A percentile compares a stretch with the other conserved stretches of the same genome.
Evolutionary conservation across 192 early-diverging fungal species (phyloP).

Genomic region (Coemansia sp.): DNA sequence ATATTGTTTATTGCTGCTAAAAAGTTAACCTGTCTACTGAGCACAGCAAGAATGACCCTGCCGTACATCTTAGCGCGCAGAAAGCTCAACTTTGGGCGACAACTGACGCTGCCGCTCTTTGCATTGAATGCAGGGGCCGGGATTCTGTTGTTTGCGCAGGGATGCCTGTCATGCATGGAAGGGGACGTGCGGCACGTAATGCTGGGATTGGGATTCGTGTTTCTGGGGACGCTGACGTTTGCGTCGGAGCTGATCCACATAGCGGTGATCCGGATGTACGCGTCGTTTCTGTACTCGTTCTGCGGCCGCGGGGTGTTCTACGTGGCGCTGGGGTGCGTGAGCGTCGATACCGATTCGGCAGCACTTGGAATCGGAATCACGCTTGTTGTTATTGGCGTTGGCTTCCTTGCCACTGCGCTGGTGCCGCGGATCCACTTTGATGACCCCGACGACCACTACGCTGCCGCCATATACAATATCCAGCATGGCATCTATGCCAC

Average conservation of each 20-base stretch:
- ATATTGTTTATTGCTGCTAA: slow-evolving; percentile 1
- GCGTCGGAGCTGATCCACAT: slow-evolving; percentile 35
- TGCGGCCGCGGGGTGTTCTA: slow-evolving; percentile 47
- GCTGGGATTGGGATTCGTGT: slow-evolving; percentile 35
- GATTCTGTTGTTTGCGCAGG: slow-evolving; percentile 33
- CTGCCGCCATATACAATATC: slow-evolving; percentile 26
- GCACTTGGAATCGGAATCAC: slow-evolving; percentile 34
- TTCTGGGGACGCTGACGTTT: slow-evolving; percentile 18
- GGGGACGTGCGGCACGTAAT: slow-evolving; percentile 47
- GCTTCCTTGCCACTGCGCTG: slow-evolving; percentile 22
- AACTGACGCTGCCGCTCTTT: slow-evolving; percentile 23
- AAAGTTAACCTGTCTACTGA: neutral
- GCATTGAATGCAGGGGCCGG: slow-evolving; percentile 22
- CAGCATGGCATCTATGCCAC: slow-evolving; percentile 25
- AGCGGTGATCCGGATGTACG: slow-evolving; percentile 41
- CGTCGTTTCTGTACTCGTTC: slow-evolving; percentile 43
- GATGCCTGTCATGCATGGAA: slow-evolving; percentile 27
- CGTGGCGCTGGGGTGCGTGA: slow-evolving; percentile 29
- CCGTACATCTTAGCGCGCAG: slow-evolving; percentile 48
- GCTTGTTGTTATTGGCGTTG: slow-evolving; percentile 11
- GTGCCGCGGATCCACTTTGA: slow-evolving; percentile 20
- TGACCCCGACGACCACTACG: slow-evolving; percentile 45
- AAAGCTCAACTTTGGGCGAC: slow-evolving; percentile 21
- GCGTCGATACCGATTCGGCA: slow-evolving; percentile 14
- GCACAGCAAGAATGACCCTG: slow-evolving; percentile 21